Evolutionary conservation across 1,284 basidiomycete genomes (phyloP), one percentile per base, ranked within the genome.

Genomic region (Ceratobasidium sp.): DNA sequence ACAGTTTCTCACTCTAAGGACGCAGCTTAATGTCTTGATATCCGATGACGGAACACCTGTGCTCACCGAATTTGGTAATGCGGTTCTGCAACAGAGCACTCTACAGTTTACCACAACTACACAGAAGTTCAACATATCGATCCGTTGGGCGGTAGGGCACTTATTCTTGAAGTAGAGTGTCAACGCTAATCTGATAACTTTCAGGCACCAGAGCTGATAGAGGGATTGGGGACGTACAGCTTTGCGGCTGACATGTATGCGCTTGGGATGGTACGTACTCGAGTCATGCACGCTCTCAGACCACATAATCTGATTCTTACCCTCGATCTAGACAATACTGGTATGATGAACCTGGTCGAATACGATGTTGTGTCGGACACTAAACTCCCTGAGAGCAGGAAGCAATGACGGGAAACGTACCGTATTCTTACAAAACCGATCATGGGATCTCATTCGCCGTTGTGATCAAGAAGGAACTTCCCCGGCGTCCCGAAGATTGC

Each of bases 1-100:
- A 4, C 21, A 3, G 9, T 13, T 30, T 21, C 16, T 18, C 1
- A 13, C 32, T 16, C 1, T 18, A 28, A 26, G 14, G 3, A 30
- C 11, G 23, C 23, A 64, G 62, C 13, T 32, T 6, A 66, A 66
- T 32, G 32, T 66, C 7, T 32, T 66, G 6, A 35, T 66, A n/a
- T 50, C 47, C 14, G 28, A 30, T 3, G n/a, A 43, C 11, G 63
- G 63, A 4, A 18, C 18, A 13, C 63, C 63, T 4, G n/a, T 32
- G 16, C 49, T 66, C 3, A 49, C 63, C n/a, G 49, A 66, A 30
- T 66, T 66, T 54, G 63, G 63, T 8, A 59, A 44, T 44, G 57
- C 57, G 7, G 28, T n/a, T 5, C 57, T 43, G 1, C 41, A 59
- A 23, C 18, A 59, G 13, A 28, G 43, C 13, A 43, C 41, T 7